Evolutionary conservation across 805 yeast species (phyloP).

Genomic region (Phaffomyces opuntiae): DNA sequence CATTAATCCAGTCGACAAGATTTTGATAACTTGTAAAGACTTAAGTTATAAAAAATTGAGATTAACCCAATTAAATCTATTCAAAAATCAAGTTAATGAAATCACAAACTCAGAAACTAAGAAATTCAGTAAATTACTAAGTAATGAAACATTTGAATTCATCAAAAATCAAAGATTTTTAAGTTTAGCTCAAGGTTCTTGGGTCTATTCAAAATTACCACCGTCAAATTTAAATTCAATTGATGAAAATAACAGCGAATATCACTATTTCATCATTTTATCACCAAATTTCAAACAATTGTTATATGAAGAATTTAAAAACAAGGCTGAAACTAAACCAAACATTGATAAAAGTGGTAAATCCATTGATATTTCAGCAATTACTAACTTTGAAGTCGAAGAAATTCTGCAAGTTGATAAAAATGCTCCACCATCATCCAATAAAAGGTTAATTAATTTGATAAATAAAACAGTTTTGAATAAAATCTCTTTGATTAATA

Average conservation of each 20-base stretch:
- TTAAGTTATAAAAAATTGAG: constrained; percentile 45
- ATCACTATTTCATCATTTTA: constrained; percentile 44
- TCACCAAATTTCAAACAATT: constrained; percentile 62
- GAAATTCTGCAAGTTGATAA: constrained; percentile 43
- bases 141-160: constrained; percentile 56
- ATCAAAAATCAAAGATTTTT: constrained; percentile 71
- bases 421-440: constrained; percentile 27
- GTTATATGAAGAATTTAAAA: constrained; percentile 51
- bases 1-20: constrained; percentile 33
- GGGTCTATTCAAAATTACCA: constrained; percentile 69
- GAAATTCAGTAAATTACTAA: constrained; percentile 43
- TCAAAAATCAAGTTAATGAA: constrained; percentile 29
- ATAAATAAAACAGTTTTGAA: constrained; percentile 52
- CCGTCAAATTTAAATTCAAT: constrained; percentile 24
- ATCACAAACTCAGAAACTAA: constrained; percentile 41
- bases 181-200: constrained; percentile 67
- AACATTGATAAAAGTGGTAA: constrained; percentile 51
- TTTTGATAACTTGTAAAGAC: constrained; percentile 35
- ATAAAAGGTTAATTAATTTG: constrained; percentile 44
- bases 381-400: constrained; percentile 42
- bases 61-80: constrained; percentile 40
- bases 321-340: constrained; percentile 41
- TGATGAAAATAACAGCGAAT: constrained; percentile 15
- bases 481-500: constrained; percentile 43
- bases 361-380: constrained; percentile 44